A percentile compares a stretch with the other conserved stretches of the same genome.
Evolutionary conservation across 2,329 filamentous ascomycete species (phyloP).

Genomic region (Zymoseptoria brevis): DNA sequence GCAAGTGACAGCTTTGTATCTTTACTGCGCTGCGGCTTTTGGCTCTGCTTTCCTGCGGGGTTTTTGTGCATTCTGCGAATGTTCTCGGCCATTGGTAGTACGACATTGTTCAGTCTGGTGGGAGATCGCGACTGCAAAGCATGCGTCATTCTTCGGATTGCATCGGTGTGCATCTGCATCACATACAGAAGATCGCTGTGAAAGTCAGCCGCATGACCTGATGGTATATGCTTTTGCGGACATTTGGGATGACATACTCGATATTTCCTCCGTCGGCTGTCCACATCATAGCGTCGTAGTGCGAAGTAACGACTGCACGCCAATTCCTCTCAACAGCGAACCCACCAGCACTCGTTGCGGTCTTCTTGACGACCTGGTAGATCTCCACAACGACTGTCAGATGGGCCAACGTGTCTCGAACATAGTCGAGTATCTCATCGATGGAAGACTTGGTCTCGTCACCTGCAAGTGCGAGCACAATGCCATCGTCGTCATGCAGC

Average conservation of each 20-base stretch:
- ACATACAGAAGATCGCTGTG: slow-evolving; percentile 30
- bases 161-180: slow-evolving; percentile 37
- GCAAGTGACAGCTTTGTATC: slow-evolving; percentile 22
- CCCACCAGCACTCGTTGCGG: slow-evolving; percentile 31
- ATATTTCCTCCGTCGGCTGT: slow-evolving; percentile 39
- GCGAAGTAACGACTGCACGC: slow-evolving; percentile 36
- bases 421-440: slow-evolving; percentile 33
- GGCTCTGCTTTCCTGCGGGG: slow-evolving; percentile 20
- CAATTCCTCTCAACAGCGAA: slow-evolving; percentile 38
- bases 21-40: slow-evolving; percentile 25
- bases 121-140: slow-evolving; percentile 37
- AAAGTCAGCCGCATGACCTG: neutral
- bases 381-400: slow-evolving; percentile 39
- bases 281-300: slow-evolving; percentile 40
- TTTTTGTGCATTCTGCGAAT: slow-evolving; percentile 25
- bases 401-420: slow-evolving; percentile 35
- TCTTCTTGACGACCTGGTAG: slow-evolving; percentile 39
- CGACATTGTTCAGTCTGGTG: slow-evolving; percentile 25
- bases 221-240: neutral
- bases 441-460: slow-evolving; percentile 31
- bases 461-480: slow-evolving; percentile 30
- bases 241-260: slow-evolving; percentile 4
- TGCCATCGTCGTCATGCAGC: slow-evolving; percentile 30
- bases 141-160: slow-evolving; percentile 34
- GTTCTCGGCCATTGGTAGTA: slow-evolving; percentile 28